Base-by-base conservation (phyloP, 805 yeast species). In the Spathaspora girioi region DNA sequence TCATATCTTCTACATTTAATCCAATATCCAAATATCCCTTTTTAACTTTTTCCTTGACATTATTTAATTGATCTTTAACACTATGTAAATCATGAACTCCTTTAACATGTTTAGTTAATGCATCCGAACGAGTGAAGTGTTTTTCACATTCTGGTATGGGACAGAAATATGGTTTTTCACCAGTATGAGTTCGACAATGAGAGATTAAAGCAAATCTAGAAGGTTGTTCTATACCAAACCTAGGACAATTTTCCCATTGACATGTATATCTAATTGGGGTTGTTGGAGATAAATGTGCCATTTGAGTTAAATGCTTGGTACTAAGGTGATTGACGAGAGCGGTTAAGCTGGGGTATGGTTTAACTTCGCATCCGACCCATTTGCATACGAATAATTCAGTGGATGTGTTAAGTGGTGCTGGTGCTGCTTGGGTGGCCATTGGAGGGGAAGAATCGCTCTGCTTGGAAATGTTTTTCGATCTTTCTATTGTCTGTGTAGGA, bases 91-190 rank as follows among this genome's bases (percentile, higher is more conserved):
- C 82, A 61, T 86, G 92, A 1, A 77, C 83, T 0, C 82, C 76
- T 43, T 81, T 75, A 51, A 85, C 71, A 64, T 87, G 93, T 55
- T 81, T 79, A 17, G 83, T 77, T 54, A 87, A 71, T 1, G 86
- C 87, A 54, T 82, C 87, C 0, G 83, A 71, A 49, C 86, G 64
- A 0, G 82, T 76, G 59, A 84, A 85, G 44, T 76, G 76, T 54
- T 79, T 75, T 47, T 76, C 78, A 64, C 93, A 87, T 56, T 84
- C 88, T 1, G 88, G 88, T 12, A 84, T 69, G 1, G 79, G 74
- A 63, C 93, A 87, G 57, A 73, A 78, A 56, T 78, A 83, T 35
- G 89, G 89, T 58, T 77, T 77, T 58, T 85, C 87, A 1, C 86
- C 84, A 0, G 87, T 81, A 62, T 87, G 93, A 1, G 81, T 73